Percentiles rank a stretch among this genome's conserved stretches.
These are phyloP conservation scores for Didymella pomorum DNA, from an alignment of 2,329 filamentous ascomycete genomes.

Conservation along the genomic window DNA sequence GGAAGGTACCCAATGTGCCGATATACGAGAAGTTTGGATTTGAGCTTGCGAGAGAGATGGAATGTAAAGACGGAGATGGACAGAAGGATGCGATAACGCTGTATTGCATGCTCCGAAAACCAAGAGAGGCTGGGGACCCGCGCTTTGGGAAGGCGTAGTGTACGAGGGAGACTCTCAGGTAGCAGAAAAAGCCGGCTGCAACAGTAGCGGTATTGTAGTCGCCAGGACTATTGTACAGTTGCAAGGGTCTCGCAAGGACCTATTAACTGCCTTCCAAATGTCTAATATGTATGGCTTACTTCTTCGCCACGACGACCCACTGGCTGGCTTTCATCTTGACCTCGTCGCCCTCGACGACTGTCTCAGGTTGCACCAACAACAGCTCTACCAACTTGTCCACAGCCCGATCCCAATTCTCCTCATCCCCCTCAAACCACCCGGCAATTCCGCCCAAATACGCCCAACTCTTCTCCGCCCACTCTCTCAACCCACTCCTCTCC, in stretches of 20 bases:
- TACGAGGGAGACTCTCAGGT: neutral
- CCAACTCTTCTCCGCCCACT: constrained; percentile 42
- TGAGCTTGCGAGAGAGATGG: constrained; percentile 68
- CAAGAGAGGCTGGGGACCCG: constrained; percentile 7
- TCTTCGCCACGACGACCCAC: constrained; percentile 40
- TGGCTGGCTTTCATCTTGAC: constrained; percentile 41
- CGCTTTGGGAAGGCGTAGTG: constrained; percentile 14
- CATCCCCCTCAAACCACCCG: constrained; percentile 37
- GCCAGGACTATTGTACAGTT: no score
- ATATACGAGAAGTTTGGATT: constrained; percentile 77
- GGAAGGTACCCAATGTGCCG: constrained; percentile 71
- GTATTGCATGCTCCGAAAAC: constrained; percentile 57
- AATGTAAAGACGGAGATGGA: constrained; percentile 69
- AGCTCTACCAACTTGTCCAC: constrained; percentile 34
- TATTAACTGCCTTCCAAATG: no score
- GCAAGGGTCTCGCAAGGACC: no score
- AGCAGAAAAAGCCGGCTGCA: no score
- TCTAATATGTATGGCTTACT: constrained; percentile 11
- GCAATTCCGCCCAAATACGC: constrained; percentile 41
- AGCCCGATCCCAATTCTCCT: constrained; percentile 41
- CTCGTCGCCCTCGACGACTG: constrained; percentile 33
- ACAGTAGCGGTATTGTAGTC: no score
- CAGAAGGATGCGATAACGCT: constrained; percentile 52
- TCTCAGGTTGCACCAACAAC: constrained; percentile 29
- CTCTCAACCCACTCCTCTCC: constrained; percentile 28